Base-by-base conservation (phyloP, 2,329 filamentous ascomycete species). In the Thermoascus crustaceus region DNA sequence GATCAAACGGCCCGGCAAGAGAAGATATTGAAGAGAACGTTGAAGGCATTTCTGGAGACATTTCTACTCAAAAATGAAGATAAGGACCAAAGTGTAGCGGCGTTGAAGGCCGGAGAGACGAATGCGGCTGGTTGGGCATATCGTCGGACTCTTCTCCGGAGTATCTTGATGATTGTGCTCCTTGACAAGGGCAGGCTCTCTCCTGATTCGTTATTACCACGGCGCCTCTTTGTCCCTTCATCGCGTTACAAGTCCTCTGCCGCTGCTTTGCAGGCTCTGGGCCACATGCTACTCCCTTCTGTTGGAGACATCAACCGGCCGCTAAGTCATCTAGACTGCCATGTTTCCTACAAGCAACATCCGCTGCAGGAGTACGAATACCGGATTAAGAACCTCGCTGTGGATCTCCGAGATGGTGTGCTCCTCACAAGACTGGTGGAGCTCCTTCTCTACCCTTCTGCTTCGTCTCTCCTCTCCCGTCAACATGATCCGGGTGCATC, bases 391-490 rank as follows among this genome's bases (percentile, higher is more conserved):
- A 80, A 80, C 44, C 62, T 82, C 16, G 77, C 76, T 1, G 67
- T 76, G 6, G 77, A 80, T 46, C 60, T 81, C 14, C 68, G 77
- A 21, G 73, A 80, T 48, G 77, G 78, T 1, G 65, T 80, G 6
- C 58, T 72, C 29, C 53, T 81, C n/a, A 72, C 73, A 4, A 68
- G 72, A 33, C 61, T 80, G 7, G 72, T 77, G 1, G 78, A 81
- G 44, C 42, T 78, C 1, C 53, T 80, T 2, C 57, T 76, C 3
- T 72, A 71, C 41, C 55, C 59, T 4, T 52, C 60, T 11, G 44
- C 53, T n/a, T 53, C 54, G 2, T 45, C 47, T 22, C 26, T 46
- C 10, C 44, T 43, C 10, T 48, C 47, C n/a, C 30, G 38, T 5
- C 24, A 37, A 7, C 14, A 35, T 18, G 40, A 55, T 24, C 37